Evolutionary conservation across 805 yeast species (phyloP), one percentile per base, ranked within the genome.

Genomic region (Danielozyma ontarioensis): DNA sequence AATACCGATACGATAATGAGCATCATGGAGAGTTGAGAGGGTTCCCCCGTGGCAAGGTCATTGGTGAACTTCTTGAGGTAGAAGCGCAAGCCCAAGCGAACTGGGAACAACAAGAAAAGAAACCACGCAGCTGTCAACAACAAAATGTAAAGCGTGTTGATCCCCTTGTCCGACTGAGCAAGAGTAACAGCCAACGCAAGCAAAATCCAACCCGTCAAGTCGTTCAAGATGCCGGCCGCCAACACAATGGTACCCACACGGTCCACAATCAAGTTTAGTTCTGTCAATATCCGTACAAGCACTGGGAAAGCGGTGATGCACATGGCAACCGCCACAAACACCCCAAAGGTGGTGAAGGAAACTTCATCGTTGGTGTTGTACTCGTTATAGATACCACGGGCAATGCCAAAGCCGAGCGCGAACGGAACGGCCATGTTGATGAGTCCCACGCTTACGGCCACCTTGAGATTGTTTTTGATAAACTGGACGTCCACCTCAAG

Each of bases 241-340:
- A 84, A 59, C n/a, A 83, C 93, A 29, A 70, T 59, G 16, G 68
- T 62, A 5, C 87, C 88, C 14, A 83, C 89, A 42, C 85, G 66
- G 48, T 80, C 88, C 32, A 77, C 78, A 28, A 81, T 70, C 39
- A 84, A 64, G 42, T 83, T 70, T 41, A 84, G 64, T 50, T 83
- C 90, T 4, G 87, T 78, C 42, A 84, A 59, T 17, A 84, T 84
- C 51, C 94, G 75, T 2, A 85, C 90, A 40, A 84, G 59, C 2
- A 84, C 95, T 0, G 95, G 95, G 55, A 84, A 80, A 1, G 95
- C 95, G 3, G 95, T 84, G 43, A 84, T 82, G 41, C 90, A 77
- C 68, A 83, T 70, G 2, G 95, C 90, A 10, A 82, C 87, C 2
- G 90, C 89, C 32, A 84, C 78, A 46, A 84, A 84, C 8, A 83